Conservation (phyloP, 2,329 filamentous ascomycete species). For the Aureobasidium namibiae region DNA sequence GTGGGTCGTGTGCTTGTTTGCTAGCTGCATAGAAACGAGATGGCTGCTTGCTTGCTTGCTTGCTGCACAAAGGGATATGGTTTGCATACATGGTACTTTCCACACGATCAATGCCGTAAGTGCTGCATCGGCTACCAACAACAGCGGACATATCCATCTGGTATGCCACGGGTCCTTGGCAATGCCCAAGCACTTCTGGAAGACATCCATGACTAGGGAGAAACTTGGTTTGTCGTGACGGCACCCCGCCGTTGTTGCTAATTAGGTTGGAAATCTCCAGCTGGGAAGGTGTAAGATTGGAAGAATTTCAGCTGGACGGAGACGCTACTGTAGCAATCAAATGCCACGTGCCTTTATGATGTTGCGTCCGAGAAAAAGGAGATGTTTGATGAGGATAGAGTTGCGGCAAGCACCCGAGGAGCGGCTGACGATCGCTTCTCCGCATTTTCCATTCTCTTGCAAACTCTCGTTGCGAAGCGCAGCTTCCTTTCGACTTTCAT, state of each 20-base stretch:
- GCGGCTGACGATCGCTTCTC: not conserved
- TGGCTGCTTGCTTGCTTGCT: too few relatives aligned
- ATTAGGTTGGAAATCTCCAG: not conserved
- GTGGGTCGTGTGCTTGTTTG: too few relatives aligned
- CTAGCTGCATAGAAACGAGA: too few relatives aligned
- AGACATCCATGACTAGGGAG: slow-evolving; percentile 27
- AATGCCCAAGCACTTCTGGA: slow-evolving; percentile 31
- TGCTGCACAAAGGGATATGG: not conserved
- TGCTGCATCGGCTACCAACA: slow-evolving; percentile 62
- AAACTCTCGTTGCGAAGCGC: not conserved
- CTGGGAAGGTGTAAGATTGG: not conserved
- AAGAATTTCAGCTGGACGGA: not conserved
- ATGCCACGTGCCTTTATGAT: not conserved
- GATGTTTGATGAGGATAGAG: slow-evolving; percentile 1
- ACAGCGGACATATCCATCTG: slow-evolving; percentile 55
- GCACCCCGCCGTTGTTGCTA: not conserved
- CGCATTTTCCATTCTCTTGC: not conserved
- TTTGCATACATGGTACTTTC: slow-evolving; percentile 65
- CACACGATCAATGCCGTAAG: slow-evolving; percentile 69
- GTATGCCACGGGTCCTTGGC: slow-evolving; percentile 48
- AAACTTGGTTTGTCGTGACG: not conserved
- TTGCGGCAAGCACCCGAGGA: not conserved
- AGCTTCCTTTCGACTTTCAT: not conserved
- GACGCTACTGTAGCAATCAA: not conserved
- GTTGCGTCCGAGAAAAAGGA: not conserved